Percentiles rank a stretch among this genome's conserved stretches.
Evolutionary conservation across 768 basidiomycete genomes (phyloP).

Genomic region (Suillus weaverae): DNA sequence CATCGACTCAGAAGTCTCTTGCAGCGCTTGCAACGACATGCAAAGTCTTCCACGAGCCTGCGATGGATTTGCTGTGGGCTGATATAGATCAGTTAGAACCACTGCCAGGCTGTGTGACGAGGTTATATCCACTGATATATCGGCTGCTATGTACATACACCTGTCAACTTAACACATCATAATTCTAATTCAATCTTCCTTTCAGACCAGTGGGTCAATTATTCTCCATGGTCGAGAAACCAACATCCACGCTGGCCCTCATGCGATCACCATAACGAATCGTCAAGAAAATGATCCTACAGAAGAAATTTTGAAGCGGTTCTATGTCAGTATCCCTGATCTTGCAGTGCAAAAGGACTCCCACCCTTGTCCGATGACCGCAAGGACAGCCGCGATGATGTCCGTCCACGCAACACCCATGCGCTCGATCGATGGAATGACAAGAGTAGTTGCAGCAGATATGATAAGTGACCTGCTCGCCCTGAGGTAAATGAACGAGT

Average conservation of each 20-base stretch:
- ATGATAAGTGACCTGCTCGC: constrained; percentile 18
- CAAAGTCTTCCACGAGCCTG: neutral
- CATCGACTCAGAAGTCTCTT: neutral
- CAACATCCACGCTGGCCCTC: constrained; percentile 51
- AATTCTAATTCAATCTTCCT: neutral
- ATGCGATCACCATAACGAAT: constrained; percentile 52
- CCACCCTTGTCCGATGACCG: constrained; percentile 50
- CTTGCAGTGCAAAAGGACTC: constrained; percentile 22
- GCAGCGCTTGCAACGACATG: neutral
- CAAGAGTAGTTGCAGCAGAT: constrained; percentile 36
- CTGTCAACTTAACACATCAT: neutral
- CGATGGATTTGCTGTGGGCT: neutral
- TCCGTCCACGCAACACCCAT: constrained; percentile 50
- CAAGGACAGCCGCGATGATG: constrained; percentile 41
- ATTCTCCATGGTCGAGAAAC: constrained; percentile 38
- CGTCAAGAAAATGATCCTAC: constrained; percentile 45
- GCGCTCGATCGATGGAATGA: constrained; percentile 51
- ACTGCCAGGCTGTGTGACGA: neutral
- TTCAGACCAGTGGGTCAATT: constrained; percentile 26
- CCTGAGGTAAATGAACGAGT: neutral
- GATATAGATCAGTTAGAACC: neutral
- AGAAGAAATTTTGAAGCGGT: neutral
- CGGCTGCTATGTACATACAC: neutral
- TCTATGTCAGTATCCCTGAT: neutral
- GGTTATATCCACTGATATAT: neutral